phyloP scores from a whole-genome alignment of 306 rosid species.

The Vachellia pachyceras region DNA sequence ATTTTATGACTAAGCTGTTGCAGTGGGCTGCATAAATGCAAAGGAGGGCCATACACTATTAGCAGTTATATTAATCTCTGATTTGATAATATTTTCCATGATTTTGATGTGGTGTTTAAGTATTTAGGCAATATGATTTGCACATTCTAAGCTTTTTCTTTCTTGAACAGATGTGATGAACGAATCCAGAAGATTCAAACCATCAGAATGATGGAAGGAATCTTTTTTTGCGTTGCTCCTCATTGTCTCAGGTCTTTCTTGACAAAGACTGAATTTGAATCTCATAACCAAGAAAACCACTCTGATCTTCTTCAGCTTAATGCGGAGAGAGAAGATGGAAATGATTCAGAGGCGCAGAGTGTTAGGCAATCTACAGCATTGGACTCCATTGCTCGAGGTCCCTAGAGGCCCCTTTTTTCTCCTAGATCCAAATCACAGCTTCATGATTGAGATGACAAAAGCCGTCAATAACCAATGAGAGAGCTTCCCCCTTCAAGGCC shows the following conservation, averaged over 20 bases:
- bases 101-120: slow-evolving; percentile 23
- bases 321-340: slow-evolving; percentile 82
- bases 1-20: not conserved
- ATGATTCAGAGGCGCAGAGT: slow-evolving; percentile 85
- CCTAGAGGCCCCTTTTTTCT: slow-evolving; percentile 75
- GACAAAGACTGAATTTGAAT: slow-evolving; percentile 79
- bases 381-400: slow-evolving; percentile 74
- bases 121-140: not conserved
- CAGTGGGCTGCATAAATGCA: not conserved
- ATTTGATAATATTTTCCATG: slow-evolving; percentile 7
- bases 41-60: not conserved
- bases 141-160: slow-evolving; percentile 35
- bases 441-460: slow-evolving; percentile 79
- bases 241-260: slow-evolving; percentile 95
- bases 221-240: slow-evolving; percentile 94
- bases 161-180: slow-evolving; percentile 80
- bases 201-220: slow-evolving; percentile 97
- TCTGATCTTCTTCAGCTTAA: slow-evolving; percentile 75
- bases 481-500: slow-evolving; percentile 78
- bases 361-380: slow-evolving; percentile 74
- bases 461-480: slow-evolving; percentile 71
- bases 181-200: slow-evolving; percentile 99
- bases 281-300: slow-evolving; percentile 84
- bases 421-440: slow-evolving; percentile 80
- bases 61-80: not conserved